Conservation (phyloP, 352 stramenopile species). For the Phytophthora sp. region DNA sequence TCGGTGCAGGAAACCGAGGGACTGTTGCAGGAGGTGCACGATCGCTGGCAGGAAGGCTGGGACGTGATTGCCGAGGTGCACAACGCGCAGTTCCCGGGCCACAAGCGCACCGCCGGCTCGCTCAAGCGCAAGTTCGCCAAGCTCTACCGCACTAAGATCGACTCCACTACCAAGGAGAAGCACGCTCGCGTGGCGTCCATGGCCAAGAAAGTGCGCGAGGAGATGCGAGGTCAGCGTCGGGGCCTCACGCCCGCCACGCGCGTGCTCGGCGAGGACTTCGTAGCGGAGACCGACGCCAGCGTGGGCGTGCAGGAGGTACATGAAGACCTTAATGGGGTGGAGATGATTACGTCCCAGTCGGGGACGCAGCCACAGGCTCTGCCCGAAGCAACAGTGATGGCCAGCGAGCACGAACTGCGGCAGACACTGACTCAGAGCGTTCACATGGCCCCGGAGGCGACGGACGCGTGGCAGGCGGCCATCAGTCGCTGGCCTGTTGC, state of each 20-base stretch:
- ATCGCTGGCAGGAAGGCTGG: constrained; percentile 43
- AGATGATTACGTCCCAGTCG: constrained; percentile 27
- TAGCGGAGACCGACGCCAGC: constrained; percentile 6
- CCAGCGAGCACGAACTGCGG: constrained; percentile 33
- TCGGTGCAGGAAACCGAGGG: constrained; percentile 41
- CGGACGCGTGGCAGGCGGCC: constrained; percentile 36
- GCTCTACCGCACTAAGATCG: constrained; percentile 40
- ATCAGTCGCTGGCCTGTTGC: constrained; percentile 35
- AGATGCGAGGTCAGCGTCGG: constrained; percentile 41
- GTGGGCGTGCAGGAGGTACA: constrained; percentile 25
- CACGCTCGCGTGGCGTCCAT: constrained; percentile 25
- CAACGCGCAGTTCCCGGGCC: constrained; percentile 44
- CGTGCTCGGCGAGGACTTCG: constrained; percentile 25
- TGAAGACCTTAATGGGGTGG: constrained; percentile 28
- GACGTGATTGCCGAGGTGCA: constrained; percentile 40
- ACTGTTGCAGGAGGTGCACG: constrained; percentile 33
- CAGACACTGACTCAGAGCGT: constrained; percentile 31
- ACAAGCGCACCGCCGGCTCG: constrained; percentile 38
- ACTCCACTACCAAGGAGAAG: constrained; percentile 32
- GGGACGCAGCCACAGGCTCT: constrained; percentile 13
- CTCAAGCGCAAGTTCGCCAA: constrained; percentile 50
- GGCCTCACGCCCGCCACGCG: constrained; percentile 9
- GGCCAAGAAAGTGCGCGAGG: constrained; percentile 44
- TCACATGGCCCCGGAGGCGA: constrained; percentile 19
- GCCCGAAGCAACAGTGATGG: constrained; percentile 20